A percentile compares a stretch with the other conserved stretches of the same genome.
These are phyloP conservation scores for Suhomyces wounanorum DNA, from an alignment of 1,139 yeast genomes.

Conservation along the genomic window DNA sequence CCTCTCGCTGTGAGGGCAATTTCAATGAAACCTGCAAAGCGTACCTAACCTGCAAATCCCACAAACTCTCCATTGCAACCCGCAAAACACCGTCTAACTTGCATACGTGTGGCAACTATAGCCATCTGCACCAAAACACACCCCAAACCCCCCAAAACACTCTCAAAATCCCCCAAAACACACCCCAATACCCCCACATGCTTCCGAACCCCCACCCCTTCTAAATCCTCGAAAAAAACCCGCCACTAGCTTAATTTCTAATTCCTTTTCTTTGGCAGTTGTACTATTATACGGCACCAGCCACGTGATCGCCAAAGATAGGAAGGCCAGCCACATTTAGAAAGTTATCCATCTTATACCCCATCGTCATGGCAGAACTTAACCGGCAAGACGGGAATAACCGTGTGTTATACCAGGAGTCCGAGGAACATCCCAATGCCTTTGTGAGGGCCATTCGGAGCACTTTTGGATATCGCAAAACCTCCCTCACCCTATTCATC, in stretches of 20 bases:
- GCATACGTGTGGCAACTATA: no score
- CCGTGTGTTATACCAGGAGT: neutral
- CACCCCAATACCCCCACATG: no score
- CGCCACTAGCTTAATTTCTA: neutral
- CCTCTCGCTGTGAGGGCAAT: neutral
- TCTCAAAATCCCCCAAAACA: no score
- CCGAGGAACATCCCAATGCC: constrained; percentile 1
- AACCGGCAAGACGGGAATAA: constrained; percentile 1
- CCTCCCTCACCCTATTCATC: constrained; percentile 55
- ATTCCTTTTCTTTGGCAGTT: neutral
- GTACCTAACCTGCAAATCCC: no score
- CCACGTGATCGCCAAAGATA: neutral
- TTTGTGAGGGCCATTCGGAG: constrained; percentile 25
- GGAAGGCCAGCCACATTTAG: neutral
- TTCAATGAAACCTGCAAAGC: no score
- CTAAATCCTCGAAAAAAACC: no score
- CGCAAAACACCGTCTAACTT: no score
- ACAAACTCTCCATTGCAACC: no score
- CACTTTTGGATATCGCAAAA: constrained; percentile 61
- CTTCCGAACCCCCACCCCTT: no score
- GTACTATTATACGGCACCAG: neutral
- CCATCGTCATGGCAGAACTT: constrained; percentile 5
- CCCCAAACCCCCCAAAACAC: no score
- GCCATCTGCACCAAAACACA: no score
- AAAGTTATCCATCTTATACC: neutral